A percentile compares a stretch with the other conserved stretches of the same genome.
These are phyloP conservation scores for Tricholoma flavovirens DNA, from an alignment of 768 basidiomycete genomes.

Conservation along the genomic window DNA sequence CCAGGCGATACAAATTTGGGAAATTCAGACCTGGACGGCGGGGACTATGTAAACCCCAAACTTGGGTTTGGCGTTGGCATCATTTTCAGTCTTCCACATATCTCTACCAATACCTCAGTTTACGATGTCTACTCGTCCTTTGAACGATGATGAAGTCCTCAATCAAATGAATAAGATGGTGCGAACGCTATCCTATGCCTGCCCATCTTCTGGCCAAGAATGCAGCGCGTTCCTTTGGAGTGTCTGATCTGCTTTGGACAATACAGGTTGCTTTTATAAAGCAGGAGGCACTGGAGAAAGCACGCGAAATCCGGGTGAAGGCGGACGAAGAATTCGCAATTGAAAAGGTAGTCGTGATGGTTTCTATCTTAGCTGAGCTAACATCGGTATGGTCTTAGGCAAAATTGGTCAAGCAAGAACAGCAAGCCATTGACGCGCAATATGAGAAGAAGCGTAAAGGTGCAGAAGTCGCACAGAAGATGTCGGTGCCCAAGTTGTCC, in stretches of 20 bases:
- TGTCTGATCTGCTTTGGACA: constrained; percentile 7
- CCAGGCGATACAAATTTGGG: too few species aligned
- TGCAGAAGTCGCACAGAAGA: constrained; percentile 91
- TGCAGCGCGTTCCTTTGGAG: constrained; percentile 5
- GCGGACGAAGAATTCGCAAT: constrained; percentile 99
- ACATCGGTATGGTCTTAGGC: constrained; percentile 46
- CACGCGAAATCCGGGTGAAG: constrained; percentile 93
- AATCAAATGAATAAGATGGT: constrained; percentile 99
- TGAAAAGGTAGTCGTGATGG: constrained; percentile 64
- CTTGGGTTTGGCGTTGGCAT: too few species aligned
- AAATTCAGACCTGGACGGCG: too few species aligned
- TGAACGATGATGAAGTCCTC: constrained; percentile 94
- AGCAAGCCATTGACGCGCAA: constrained; percentile 87
- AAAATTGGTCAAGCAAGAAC: constrained; percentile 95
- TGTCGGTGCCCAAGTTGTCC: constrained; percentile 47
- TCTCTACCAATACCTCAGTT: neutral
- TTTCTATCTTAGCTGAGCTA: neutral
- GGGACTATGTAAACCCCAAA: too few species aligned
- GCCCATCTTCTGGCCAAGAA: neutral
- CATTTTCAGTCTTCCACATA: neutral
- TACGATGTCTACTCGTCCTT: constrained; percentile 65
- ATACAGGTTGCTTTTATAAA: constrained; percentile 93
- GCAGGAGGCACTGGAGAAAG: constrained; percentile 97
- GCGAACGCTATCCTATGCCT: constrained; percentile 11
- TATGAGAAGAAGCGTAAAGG: constrained; percentile 97